Conservation (phyloP, 768 basidiomycete genomes). For the Mycena galopus region DNA sequence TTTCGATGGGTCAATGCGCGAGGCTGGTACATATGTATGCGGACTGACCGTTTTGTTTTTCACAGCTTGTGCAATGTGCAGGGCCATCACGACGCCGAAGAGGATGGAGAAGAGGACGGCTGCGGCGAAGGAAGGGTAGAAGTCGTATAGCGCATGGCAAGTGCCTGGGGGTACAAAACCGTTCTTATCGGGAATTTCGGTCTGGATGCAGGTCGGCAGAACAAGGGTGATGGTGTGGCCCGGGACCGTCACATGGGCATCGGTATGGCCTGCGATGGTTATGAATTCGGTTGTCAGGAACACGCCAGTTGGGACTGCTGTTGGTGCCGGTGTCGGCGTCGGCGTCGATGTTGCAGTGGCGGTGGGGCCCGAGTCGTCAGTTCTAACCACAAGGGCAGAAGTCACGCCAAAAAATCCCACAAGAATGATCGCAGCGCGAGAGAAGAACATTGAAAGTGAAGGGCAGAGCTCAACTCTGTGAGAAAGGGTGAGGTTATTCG, state of each 20-base stretch:
- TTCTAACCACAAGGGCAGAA: constrained; percentile 25
- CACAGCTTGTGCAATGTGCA: constrained; percentile 34
- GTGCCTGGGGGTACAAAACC: constrained; percentile 23
- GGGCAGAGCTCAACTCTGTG: constrained; percentile 22
- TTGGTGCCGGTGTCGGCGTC: constrained; percentile 6
- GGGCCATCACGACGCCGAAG: constrained; percentile 31
- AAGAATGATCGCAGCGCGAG: constrained; percentile 9
- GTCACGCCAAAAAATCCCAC: constrained; percentile 7
- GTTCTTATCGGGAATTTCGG: constrained; percentile 23
- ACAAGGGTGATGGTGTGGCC: constrained; percentile 20
- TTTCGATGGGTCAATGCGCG: constrained; percentile 29
- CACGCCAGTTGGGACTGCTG: constrained; percentile 15
- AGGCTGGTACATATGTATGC: constrained; percentile 12
- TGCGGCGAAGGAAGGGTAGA: constrained; percentile 36
- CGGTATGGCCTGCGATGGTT: constrained; percentile 17
- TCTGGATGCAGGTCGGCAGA: constrained; percentile 15
- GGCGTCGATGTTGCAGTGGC: not conserved
- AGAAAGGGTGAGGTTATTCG: constrained; percentile 7
- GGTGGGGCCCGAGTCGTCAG: constrained; percentile 3
- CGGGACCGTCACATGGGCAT: constrained; percentile 18
- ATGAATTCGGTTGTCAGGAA: constrained; percentile 19
- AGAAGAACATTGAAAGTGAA: constrained; percentile 14
- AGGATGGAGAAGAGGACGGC: constrained; percentile 35
- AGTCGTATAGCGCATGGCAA: constrained; percentile 22
- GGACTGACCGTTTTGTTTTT: constrained; percentile 15